Conservation (phyloP, 768 basidiomycete species). For the Tylopilus rubrobrunneus region DNA sequence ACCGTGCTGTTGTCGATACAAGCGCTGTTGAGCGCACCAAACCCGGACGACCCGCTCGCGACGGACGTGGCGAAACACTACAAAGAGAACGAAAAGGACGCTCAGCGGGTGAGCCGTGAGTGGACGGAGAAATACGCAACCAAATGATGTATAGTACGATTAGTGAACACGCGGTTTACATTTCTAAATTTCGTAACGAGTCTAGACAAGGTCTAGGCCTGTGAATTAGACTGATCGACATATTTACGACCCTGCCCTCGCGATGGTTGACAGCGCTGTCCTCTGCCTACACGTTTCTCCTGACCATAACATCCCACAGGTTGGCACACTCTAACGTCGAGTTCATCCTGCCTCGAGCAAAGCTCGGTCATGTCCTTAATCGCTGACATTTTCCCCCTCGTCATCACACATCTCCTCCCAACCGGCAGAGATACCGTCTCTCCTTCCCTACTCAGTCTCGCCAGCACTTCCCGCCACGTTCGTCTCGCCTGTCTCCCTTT, state of each 20-base stretch:
- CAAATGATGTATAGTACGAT: constrained; percentile 13
- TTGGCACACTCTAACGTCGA: not conserved
- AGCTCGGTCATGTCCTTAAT: constrained; percentile 27
- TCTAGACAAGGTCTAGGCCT: constrained; percentile 26
- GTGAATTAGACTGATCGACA: constrained; percentile 17
- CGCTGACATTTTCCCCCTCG: constrained; percentile 33
- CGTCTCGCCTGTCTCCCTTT: constrained; percentile 30
- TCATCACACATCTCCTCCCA: constrained; percentile 25
- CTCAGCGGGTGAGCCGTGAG: constrained; percentile 86
- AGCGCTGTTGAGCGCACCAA: constrained; percentile 93
- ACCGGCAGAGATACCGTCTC: constrained; percentile 1
- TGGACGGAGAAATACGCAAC: constrained; percentile 91
- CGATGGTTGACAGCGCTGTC: constrained; percentile 6
- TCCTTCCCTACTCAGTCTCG: constrained; percentile 20
- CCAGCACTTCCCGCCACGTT: constrained; percentile 22
- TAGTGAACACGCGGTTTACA: constrained; percentile 2
- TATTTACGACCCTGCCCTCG: constrained; percentile 15
- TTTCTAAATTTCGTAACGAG: constrained; percentile 11
- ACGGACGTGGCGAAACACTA: constrained; percentile 97
- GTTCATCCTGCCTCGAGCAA: not conserved
- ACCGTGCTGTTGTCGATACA: constrained; percentile 96
- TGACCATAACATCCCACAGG: constrained; percentile 3
- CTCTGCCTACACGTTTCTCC: constrained; percentile 6
- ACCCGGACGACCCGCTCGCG: constrained; percentile 93
- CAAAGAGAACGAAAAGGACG: constrained; percentile 95